Percentiles rank a stretch among this genome's conserved stretches.
Conservation (phyloP, 208 protist species). For the Crithidia bombi region DNA sequence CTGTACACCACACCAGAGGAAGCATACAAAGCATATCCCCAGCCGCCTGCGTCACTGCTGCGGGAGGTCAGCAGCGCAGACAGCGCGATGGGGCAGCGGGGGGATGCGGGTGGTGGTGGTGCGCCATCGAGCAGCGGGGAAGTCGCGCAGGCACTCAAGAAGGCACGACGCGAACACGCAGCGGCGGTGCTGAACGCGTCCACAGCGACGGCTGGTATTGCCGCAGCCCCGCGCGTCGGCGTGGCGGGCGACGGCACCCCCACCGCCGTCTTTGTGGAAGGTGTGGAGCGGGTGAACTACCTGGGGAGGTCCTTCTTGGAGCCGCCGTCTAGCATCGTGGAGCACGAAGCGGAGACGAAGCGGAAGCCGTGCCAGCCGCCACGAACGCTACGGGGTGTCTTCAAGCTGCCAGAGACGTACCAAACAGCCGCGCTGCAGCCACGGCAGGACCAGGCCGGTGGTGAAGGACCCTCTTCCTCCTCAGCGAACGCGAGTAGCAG, state of each 20-base stretch:
- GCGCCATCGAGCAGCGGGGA: slow-evolving; percentile 1
- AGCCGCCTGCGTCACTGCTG: slow-evolving; percentile 32
- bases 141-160: slow-evolving; percentile 16
- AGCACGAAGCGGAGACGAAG: slow-evolving; percentile 31
- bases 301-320: slow-evolving; percentile 76
- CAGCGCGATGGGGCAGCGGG: neutral
- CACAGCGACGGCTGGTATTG: slow-evolving; percentile 4
- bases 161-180: slow-evolving; percentile 23
- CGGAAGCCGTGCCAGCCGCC: slow-evolving; percentile 47
- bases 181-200: slow-evolving; percentile 11
- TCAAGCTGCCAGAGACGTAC: slow-evolving; percentile 27
- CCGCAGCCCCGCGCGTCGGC: slow-evolving; percentile 14
- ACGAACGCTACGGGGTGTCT: slow-evolving; percentile 52
- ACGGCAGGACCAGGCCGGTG: neutral
- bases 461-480: neutral
- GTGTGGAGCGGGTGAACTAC: slow-evolving; percentile 67
- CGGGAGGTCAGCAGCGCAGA: neutral
- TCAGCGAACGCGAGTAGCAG: slow-evolving; percentile 1
- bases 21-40: slow-evolving; percentile 45
- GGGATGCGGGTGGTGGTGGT: neutral
- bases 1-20: slow-evolving; percentile 47
- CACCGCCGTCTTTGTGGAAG: slow-evolving; percentile 40
- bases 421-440: neutral
- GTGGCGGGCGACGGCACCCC: slow-evolving; percentile 16
- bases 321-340: slow-evolving; percentile 57